A percentile compares a stretch with the other conserved stretches of the same genome.
Conservation (phyloP, 139 green algal genomes). For the Tetradesmus obliquus region DNA sequence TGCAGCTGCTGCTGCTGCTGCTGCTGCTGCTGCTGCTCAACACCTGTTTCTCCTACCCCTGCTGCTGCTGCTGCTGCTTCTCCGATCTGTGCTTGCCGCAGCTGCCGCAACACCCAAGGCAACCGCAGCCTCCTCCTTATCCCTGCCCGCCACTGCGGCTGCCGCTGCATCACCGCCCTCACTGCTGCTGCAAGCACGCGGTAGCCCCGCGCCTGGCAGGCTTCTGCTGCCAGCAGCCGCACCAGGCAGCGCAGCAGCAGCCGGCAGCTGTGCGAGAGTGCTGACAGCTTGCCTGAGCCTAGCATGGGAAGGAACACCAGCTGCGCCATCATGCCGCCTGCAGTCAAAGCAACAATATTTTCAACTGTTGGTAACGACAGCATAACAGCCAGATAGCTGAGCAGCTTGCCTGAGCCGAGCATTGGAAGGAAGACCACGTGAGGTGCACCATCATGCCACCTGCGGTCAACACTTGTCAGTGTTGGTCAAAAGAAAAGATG, state of each 20-base stretch:
- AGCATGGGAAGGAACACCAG: constrained; percentile 40
- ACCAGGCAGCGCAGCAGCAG: constrained; percentile 27
- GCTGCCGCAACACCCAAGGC: background rate
- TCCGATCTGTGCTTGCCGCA: background rate
- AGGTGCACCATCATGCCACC: constrained; percentile 36
- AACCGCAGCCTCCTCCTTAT: background rate
- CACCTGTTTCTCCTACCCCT: background rate
- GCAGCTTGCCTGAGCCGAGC: constrained; percentile 20
- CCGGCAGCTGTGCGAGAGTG: background rate
- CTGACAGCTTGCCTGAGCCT: constrained; percentile 21
- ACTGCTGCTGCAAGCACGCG: constrained; percentile 7
- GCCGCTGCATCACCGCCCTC: background rate
- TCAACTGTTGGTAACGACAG: too few relatives aligned
- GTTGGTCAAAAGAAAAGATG: too few relatives aligned
- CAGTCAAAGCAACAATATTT: too few relatives aligned
- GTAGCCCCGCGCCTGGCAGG: background rate
- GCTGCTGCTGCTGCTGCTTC: background rate
- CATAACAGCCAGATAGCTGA: background rate
- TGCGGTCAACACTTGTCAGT: background rate
- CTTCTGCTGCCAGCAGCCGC: constrained; percentile 14
- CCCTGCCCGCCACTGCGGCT: background rate
- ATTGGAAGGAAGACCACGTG: constrained; percentile 14
- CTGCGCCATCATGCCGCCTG: constrained; percentile 35
- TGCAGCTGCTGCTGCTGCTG: background rate
- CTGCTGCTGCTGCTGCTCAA: background rate